Evolutionary conservation across 768 basidiomycete species (phyloP), one percentile per base, ranked within the genome.

Genomic region (Calocybe cyanea): DNA sequence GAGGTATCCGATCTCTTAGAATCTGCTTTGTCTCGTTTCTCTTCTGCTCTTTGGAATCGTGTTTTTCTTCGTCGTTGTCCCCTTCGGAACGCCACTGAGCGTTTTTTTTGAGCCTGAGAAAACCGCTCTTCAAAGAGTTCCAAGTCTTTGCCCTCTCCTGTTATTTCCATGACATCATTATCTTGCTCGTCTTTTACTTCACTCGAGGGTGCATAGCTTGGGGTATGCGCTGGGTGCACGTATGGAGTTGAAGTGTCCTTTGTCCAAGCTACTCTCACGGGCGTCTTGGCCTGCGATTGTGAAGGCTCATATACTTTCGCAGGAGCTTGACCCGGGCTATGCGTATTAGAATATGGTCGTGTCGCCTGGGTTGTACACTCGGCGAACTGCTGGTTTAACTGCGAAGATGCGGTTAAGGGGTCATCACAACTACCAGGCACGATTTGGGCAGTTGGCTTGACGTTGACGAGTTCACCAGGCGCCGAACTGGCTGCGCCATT

Each of bases 21-120:
- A 30, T 43, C 47, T 9, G 35, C 41, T 2, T 10, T 21, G 1
- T 48, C 36, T 11, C 47, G 35, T 9, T 17, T 42, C 9, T 35
- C 25, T 20, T 48, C 47, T 14, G 36, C 21, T 21, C 18, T 30
- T 20, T 43, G 28, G 37, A 48, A 48, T 8, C 36, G 30, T 15
- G 32, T 9, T 13, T 48, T 30, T 18, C 41, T 38, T 24, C 34
- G 2, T 1, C 17, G 20, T 20, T 48, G 41, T 14, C 38, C 41
- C 3, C 34, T 21, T n/a, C 33, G 19, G 32, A 43, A 43, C 5
- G 36, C 20, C 14, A 21, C 17, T 21, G 31, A 30, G 11, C 41
- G 30, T 23, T 30, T 34, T 10, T 31, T 10, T 11, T 48, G 41
- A 7, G 41, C 36, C 7, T 8, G 17, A 13, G 11, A 8, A 20